Evolutionary conservation across 108 stramenopile species (phyloP).

Genomic region (Skeletonema marinoi): DNA sequence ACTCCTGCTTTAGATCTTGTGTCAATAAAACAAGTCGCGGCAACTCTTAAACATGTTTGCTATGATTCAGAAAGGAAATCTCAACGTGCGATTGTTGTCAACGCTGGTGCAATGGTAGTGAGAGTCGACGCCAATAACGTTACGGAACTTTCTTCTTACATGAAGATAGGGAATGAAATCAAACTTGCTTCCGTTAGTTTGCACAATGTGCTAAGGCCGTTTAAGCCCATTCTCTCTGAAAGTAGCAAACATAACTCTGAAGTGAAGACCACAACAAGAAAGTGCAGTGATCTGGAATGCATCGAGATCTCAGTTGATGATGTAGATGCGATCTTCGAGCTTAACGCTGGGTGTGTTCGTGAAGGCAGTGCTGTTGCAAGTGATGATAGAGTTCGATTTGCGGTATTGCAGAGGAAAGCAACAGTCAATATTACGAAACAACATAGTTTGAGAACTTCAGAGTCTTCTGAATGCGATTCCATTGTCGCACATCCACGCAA

Average conservation of each 20-base stretch:
- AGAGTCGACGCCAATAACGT: conserved; percentile 13
- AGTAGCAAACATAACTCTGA: background rate
- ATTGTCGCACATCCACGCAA: conserved; percentile 10
- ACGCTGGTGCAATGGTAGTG: conserved; percentile 3
- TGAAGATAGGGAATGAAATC: conserved; percentile 1
- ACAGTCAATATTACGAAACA: conserved; percentile 8
- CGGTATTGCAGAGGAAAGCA: conserved; percentile 16
- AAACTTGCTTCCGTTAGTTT: conserved; percentile 3
- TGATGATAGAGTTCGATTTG: conserved; percentile 24
- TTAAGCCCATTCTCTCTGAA: background rate
- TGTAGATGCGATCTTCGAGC: conserved; percentile 40
- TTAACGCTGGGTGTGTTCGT: background rate
- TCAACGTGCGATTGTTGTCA: background rate
- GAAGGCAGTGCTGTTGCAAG: background rate
- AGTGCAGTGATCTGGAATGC: background rate
- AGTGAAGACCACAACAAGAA: conserved; percentile 1
- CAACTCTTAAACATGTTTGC: background rate
- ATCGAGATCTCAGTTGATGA: conserved; percentile 16
- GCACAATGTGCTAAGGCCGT: conserved; percentile 16
- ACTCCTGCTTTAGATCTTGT: conserved; percentile 14
- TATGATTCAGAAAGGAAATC: background rate
- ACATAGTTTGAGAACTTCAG: background rate
- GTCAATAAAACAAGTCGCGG: conserved; percentile 13
- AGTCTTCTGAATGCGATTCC: background rate
- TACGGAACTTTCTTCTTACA: background rate